Conservation (phyloP, 345 rosid species). For the Angophora floribunda region DNA sequence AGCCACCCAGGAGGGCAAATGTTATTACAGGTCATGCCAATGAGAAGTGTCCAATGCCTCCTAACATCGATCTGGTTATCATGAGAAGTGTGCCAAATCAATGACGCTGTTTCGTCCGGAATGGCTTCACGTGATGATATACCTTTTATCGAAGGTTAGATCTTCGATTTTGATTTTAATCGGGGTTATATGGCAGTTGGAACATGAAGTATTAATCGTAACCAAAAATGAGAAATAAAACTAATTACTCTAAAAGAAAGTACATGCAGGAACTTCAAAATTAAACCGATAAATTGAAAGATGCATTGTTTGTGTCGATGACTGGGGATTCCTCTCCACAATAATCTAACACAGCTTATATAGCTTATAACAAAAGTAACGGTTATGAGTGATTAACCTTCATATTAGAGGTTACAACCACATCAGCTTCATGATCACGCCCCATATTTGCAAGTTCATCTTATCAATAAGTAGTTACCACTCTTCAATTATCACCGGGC, state of each 20-base stretch:
- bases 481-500: background rate
- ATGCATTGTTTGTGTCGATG: background rate
- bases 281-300: background rate
- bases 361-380: background rate
- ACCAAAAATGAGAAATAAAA: background rate
- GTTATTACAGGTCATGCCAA: background rate
- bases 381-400: background rate
- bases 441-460: background rate
- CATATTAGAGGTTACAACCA: background rate
- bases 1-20: background rate
- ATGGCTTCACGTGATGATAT: background rate
- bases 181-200: background rate
- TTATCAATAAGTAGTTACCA: background rate
- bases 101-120: background rate
- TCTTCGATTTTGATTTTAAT: background rate
- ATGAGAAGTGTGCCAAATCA: background rate
- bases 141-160: background rate
- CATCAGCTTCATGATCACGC: background rate
- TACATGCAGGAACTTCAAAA: background rate
- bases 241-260: background rate
- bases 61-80: background rate
- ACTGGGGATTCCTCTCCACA: background rate
- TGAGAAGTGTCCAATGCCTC: background rate
- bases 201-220: background rate
- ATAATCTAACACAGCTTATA: background rate